These are phyloP conservation scores for Botryotinia calthae DNA, from an alignment of 2,329 filamentous ascomycete genomes.

Conservation along the genomic window DNA sequence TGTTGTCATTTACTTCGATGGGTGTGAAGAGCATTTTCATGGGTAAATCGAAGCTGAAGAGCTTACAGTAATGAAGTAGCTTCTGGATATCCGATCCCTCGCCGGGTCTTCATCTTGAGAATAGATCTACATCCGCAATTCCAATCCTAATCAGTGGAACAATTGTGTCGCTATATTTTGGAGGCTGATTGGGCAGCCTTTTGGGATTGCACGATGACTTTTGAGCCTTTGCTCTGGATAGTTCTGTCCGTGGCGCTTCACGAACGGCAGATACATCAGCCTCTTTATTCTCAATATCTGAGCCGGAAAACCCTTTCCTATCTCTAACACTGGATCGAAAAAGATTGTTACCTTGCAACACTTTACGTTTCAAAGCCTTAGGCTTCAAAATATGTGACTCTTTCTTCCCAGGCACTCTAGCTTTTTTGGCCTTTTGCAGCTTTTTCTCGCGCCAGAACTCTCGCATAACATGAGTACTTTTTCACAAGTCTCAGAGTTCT, in stretches of 20 bases:
- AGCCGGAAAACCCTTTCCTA: not conserved
- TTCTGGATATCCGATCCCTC: not conserved
- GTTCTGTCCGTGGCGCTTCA: not conserved
- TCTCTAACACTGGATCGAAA: not conserved
- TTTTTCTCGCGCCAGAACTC: constrained; percentile 12
- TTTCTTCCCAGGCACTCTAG: not conserved
- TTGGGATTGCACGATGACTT: not conserved
- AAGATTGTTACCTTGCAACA: not conserved
- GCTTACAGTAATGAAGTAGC: constrained; percentile 11
- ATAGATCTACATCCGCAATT: constrained; percentile 6
- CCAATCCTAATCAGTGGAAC: not conserved
- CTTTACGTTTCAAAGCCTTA: not conserved
- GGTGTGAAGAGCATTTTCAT: not conserved
- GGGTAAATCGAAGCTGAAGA: not conserved
- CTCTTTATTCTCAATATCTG: not conserved
- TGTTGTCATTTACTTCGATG: not conserved
- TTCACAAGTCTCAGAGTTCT: too few species aligned
- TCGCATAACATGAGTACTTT: constrained; percentile 4
- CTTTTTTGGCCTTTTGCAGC: not conserved
- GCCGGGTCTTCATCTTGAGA: not conserved
- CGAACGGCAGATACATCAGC: too few species aligned
- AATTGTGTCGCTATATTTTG: not conserved
- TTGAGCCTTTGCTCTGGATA: not conserved
- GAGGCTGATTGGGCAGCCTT: too few species aligned
- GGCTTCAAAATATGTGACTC: not conserved